Evolutionary conservation across 768 basidiomycete species (phyloP), one percentile per base, ranked within the genome.

Genomic region (Leccinum fibrillosum): DNA sequence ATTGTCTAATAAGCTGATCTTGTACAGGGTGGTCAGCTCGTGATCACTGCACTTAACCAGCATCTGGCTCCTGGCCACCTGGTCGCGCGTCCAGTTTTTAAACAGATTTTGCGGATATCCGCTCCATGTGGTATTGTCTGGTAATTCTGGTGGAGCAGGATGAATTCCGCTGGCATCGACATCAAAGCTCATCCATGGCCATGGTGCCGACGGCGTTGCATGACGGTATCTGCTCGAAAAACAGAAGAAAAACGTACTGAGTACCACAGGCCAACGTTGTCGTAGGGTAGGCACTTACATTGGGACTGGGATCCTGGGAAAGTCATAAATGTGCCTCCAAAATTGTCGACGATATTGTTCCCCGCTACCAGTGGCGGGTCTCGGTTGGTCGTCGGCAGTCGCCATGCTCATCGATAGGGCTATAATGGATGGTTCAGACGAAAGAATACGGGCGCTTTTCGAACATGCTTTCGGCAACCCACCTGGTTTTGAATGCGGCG

Each of bases 51-150:
- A 70, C 45, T 51, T 63, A 5, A 52, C 61, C 54, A 72, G 47
- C 62, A 80, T 77, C 53, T 67, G 65, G 53, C 77, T 75, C 55
- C 69, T 69, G 35, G 53, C 17, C 39, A 78, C 73, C 56, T 84
- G 82, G 5, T 66, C 68, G 6, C 54, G 63, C 0, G 80, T 82
- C 84, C 85, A 85, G 61, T 84, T 86, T 9, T 75, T 74, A 62
- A 80, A 85, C 1, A 78, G 65, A 3, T 73, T 74, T 60, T 82
- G 79, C 0, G 84, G 82, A 61, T 84, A 85, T 53, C 62, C 60
- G 5, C 56, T n/a, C 77, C 78, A 79, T 28, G 44, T 30, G 10
- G 35, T 19, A 15, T 37, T 15, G 5, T 32, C 45, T 5, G 21
- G 12, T 4, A 32, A 25, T 13, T 30, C 52, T 3, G 19, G 28